Base-by-base conservation (phyloP, 441 rosid species). In the Capsella rubella region DNA sequence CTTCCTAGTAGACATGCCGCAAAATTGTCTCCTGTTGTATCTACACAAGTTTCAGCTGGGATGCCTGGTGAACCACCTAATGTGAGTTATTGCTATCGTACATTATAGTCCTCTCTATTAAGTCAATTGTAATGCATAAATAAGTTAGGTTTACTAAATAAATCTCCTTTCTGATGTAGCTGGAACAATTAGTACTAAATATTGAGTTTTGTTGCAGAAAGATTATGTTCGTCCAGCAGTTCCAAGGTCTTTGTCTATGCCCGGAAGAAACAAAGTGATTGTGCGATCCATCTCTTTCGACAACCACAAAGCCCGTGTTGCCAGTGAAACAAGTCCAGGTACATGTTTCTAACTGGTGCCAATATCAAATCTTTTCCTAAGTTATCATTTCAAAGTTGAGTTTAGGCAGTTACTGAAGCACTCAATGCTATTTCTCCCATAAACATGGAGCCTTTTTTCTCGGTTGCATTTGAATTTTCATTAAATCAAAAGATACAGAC, bases 201-300 rank as follows among this genome's bases (percentile, higher is more conserved):
- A 37, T 69, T 76, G 4, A 8, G 21, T 45, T 73, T 71, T 73
- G 77, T 56, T 82, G 80, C 98, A 95, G 97, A 91, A 86, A 81
- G 86, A 70, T 65, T 74, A 73, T 69, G 57, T 10, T 21, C 77
- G 18, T 71, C 83, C 82, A 52, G 79, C 54, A 2, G 90, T 90
- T 79, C 80, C 97, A 67, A 88, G 98, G 81, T 92, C 99, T 28
- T 86, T 87, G 50, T 90, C 99, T 0, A 80, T 88, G 77, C 94
- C 99, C 1, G 92, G 88, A 34, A 76, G 86, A 83, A 92, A 87
- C 80, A 67, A 85, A 77, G 92, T 95, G 31, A 92, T 95, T 65
- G 98, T 95, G 29, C 82, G 96, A 77, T 84, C 91, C 14, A 51
- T 83, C 53, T 92, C 99, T 74, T 88, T 92, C 71, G 85, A 87